Evolutionary conservation across 1,284 basidiomycete genomes (phyloP), one percentile per base, ranked within the genome.

Genomic region (Ceratobasidium sp.): DNA sequence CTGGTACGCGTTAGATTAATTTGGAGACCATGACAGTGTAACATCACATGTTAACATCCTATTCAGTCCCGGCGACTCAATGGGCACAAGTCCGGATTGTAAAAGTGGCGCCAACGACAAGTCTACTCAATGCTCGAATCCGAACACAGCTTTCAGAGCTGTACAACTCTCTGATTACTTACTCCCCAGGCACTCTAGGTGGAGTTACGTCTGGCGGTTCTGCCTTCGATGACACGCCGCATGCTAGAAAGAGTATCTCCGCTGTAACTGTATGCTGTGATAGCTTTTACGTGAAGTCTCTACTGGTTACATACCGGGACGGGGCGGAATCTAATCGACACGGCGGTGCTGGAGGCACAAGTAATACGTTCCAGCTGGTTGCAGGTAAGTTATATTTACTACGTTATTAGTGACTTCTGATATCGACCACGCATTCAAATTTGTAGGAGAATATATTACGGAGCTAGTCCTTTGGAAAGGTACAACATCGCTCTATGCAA

Each of bases 51-150:
- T n/a, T n/a, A n/a, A n/a, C n/a, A n/a, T n/a, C n/a, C n/a, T n/a
- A n/a, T n/a, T n/a, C n/a, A n/a, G 47, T 50, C 3, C 47, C 47
- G n/a, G 6, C 15, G 5, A 25, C 22, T 25, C 43, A 45, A 38
- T 68, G 67, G 67, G 31, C 22, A 12, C 34, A 38, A 50, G 67
- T 47, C n/a, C 42, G 67, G 43, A 31, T 68, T 42, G 20, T 49
- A 10, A n/a, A 35, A 68, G 67, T 50, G 22, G 45, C 54, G 12
- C 54, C 53, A 22, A 47, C 35, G 22, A 57, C 34, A 3, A 34
- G 35, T 3, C 31, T 68, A 22, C 29, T 68, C 8, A 32, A 27
- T 13, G 13, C 3, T 8, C 32, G 50, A 7, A 29, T 68, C 20
- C 45, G 57, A 34, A 10, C 3, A 4, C 27, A 31, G 35, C n/a